These are phyloP conservation scores for Botrytis cinerea DNA, from an alignment of 2,329 filamentous ascomycete genomes.

Conservation along the genomic window DNA sequence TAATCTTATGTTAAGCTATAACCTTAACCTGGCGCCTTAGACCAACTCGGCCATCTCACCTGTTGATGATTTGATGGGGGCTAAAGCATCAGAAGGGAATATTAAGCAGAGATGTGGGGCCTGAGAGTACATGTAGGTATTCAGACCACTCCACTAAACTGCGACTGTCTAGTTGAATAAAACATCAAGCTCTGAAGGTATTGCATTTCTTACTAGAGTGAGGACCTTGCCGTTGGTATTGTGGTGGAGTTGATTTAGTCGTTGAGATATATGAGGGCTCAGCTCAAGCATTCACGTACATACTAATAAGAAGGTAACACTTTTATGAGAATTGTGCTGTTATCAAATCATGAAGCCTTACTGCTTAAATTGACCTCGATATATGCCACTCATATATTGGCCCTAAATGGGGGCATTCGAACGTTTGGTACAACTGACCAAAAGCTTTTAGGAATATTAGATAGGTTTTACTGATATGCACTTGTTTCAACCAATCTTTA, in stretches of 20 bases:
- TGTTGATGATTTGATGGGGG: background rate
- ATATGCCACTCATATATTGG: background rate
- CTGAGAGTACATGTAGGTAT: background rate
- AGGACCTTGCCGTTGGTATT: background rate
- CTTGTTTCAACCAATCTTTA: background rate
- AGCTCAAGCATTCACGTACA: background rate
- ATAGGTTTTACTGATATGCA: background rate
- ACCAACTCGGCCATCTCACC: conserved; percentile 21
- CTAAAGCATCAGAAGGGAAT: rapidly evolving
- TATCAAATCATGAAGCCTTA: background rate
- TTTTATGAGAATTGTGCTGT: background rate
- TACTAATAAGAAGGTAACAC: background rate
- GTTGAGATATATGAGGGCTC: background rate
- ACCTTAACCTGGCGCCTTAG: conserved; percentile 22
- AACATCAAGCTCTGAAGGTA: background rate
- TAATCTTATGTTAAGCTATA: background rate
- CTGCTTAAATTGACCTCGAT: background rate
- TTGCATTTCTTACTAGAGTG: background rate
- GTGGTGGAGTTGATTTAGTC: too few relatives aligned
- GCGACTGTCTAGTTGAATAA: background rate
- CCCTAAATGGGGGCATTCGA: background rate
- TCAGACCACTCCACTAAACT: too few relatives aligned
- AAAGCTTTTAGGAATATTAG: background rate
- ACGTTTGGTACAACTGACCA: background rate
- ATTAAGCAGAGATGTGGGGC: background rate